These are phyloP conservation scores for Trebouxia sp. DNA, from an alignment of 139 green algal genomes.

Conservation along the genomic window DNA sequence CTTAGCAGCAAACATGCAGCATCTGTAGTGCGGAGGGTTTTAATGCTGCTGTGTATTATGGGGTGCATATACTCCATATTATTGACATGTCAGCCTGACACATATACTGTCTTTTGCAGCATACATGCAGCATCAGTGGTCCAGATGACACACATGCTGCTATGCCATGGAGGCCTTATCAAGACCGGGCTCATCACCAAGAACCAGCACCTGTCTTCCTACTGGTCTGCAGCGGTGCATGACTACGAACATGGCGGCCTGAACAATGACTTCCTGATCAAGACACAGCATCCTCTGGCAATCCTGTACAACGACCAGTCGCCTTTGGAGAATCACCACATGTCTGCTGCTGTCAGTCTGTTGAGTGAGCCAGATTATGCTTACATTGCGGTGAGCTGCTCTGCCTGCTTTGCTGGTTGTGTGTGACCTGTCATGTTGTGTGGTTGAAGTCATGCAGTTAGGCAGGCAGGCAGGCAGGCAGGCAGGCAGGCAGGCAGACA, in stretches of 20 bases:
- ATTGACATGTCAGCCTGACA: no score
- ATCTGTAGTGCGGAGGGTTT: neutral
- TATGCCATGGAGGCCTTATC: neutral
- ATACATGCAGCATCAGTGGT: neutral
- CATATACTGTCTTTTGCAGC: conserved; percentile 10
- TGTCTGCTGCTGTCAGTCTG: neutral
- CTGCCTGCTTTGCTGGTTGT: neutral
- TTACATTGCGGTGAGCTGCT: neutral
- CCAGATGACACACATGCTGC: neutral
- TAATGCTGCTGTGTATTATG: no score
- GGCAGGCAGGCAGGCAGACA: neutral
- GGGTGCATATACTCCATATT: no score
- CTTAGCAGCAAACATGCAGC: neutral
- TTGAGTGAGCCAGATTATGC: neutral
- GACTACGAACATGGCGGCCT: conserved; percentile 29
- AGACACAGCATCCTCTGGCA: conserved; percentile 44
- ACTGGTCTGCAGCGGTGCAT: neutral
- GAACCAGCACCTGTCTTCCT: neutral
- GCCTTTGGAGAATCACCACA: conserved; percentile 57
- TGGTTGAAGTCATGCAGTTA: neutral
- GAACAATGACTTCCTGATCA: conserved; percentile 71
- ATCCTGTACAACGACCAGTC: conserved; percentile 59
- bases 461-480: no score
- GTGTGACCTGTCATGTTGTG: neutral
- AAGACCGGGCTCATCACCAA: neutral